Conservation (phyloP, 352 stramenopile species). For the Phytopythium helicoides region DNA sequence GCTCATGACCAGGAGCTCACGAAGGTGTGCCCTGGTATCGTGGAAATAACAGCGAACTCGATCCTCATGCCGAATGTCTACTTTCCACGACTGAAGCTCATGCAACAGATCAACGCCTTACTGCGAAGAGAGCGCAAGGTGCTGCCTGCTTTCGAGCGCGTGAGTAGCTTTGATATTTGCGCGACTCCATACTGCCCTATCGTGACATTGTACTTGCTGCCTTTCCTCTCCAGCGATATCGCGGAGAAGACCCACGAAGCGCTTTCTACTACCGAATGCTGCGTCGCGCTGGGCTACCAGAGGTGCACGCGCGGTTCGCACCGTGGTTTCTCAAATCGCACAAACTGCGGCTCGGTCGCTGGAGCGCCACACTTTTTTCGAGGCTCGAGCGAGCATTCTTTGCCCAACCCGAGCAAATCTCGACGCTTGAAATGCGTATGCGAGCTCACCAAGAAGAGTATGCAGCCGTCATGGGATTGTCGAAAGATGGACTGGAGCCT, state of each 20-base stretch:
- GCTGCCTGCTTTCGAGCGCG: constrained; percentile 43
- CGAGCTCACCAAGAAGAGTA: constrained; percentile 45
- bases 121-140: constrained; percentile 60
- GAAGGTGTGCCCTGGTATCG: constrained; percentile 19
- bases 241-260: constrained; percentile 63
- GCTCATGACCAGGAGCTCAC: constrained; percentile 37
- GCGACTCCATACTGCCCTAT: no score
- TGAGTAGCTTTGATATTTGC: constrained; percentile 12
- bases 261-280: constrained; percentile 82
- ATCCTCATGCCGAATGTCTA: not conserved
- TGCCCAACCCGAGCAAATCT: constrained; percentile 42
- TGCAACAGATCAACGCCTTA: constrained; percentile 66
- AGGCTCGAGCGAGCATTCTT: constrained; percentile 66
- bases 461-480: constrained; percentile 25
- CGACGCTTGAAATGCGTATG: constrained; percentile 66
- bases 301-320: constrained; percentile 70
- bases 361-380: constrained; percentile 65
- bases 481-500: constrained; percentile 20
- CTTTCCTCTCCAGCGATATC: constrained; percentile 37
- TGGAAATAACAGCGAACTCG: not conserved
- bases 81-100: constrained; percentile 32
- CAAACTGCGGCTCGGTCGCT: constrained; percentile 64
- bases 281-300: constrained; percentile 57
- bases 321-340: constrained; percentile 81
- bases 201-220: not conserved